Conservation (phyloP, 805 yeast species). For the Lipomyces mesembrius region DNA sequence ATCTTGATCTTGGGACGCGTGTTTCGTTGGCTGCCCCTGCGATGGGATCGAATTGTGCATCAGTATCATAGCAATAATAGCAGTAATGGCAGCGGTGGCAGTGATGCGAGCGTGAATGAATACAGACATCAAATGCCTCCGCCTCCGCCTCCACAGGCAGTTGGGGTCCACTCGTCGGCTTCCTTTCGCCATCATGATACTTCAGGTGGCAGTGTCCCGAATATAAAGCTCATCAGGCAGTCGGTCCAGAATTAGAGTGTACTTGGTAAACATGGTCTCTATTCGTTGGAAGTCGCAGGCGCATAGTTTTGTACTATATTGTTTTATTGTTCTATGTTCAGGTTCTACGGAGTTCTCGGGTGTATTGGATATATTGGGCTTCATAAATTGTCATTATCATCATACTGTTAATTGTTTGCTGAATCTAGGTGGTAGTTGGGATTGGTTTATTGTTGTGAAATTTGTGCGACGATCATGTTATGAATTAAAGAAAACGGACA, state of each 20-base stretch:
- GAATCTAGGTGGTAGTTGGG: not conserved
- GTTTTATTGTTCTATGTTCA: not conserved
- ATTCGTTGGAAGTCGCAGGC: not conserved
- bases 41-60: not conserved
- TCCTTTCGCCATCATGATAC: not conserved
- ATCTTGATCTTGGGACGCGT: conserved; percentile 30
- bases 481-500: not conserved
- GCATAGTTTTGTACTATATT: not conserved
- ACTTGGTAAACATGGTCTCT: not conserved
- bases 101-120: not conserved
- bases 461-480: not conserved
- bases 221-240: not conserved
- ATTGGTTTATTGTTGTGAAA: not conserved
- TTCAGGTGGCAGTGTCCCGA: not conserved
- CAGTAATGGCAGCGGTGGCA: not conserved
- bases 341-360: not conserved
- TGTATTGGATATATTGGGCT: not conserved
- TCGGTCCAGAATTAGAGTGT: not conserved
- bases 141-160: not conserved
- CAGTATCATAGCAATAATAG: not conserved
- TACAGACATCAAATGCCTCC: not conserved
- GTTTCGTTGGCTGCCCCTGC: conserved; percentile 30
- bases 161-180: not conserved
- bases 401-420: not conserved
- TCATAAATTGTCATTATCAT: not conserved